These are phyloP conservation scores for Fusarium virguliforme DNA, from an alignment of 2,329 filamentous ascomycete species.

Conservation along the genomic window DNA sequence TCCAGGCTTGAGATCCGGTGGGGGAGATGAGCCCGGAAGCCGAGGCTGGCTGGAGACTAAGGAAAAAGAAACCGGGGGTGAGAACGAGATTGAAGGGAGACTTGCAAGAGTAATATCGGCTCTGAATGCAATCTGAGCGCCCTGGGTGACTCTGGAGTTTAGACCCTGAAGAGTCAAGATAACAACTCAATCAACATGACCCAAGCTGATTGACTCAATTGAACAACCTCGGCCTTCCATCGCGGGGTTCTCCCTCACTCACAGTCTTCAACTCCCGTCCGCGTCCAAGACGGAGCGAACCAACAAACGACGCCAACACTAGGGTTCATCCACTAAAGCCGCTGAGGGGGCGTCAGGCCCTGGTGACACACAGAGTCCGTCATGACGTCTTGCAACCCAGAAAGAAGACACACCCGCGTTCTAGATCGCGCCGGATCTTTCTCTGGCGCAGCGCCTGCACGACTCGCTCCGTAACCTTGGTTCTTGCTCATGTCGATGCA, in stretches of 20 bases:
- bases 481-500: constrained; percentile 16
- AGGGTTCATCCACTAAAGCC: constrained; percentile 32
- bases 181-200: constrained; percentile 3
- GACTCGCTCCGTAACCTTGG: constrained; percentile 34
- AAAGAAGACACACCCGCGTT: constrained; percentile 22
- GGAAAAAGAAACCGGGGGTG: constrained; percentile 35
- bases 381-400: constrained; percentile 37
- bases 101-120: constrained; percentile 1
- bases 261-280: not conserved
- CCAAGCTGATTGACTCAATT: constrained; percentile 25
- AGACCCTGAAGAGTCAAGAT: not conserved
- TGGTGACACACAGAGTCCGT: constrained; percentile 25
- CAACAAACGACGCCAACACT: constrained; percentile 24
- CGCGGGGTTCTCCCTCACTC: constrained; percentile 35
- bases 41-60: constrained; percentile 26
- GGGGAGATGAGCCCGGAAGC: constrained; percentile 23
- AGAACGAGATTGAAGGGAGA: constrained; percentile 24
- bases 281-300: constrained; percentile 20
- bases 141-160: not conserved
- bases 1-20: constrained; percentile 14
- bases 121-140: not conserved
- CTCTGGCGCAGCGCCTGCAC: constrained; percentile 15
- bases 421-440: constrained; percentile 37
- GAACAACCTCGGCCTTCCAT: constrained; percentile 29
- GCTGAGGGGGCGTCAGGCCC: constrained; percentile 11